Base-by-base conservation (phyloP, 2,329 filamentous ascomycete species). In the Stachybotrys elegans region DNA sequence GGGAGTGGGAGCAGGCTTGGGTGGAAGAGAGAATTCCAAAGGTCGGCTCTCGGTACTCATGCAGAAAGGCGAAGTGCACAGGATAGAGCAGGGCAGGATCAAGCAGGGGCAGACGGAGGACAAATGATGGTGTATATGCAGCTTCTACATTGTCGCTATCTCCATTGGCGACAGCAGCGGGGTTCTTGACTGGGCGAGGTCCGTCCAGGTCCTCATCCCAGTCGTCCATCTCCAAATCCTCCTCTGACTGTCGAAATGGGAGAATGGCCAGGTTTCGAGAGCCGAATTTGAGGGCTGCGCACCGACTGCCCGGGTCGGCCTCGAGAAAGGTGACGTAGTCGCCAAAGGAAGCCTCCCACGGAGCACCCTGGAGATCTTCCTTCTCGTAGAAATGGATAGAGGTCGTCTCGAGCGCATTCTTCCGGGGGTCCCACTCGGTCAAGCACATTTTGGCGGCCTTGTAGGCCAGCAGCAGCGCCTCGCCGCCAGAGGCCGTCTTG, bases 301-400 rank as follows among this genome's bases (percentile, higher is more conserved):
- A 98, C 69, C 92, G 80, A 68, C 88, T 95, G 54, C 85, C 86
- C 2, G 93, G 92, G 58, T 98, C 93, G 47, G 92, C 88, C 40
- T 85, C 86, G 57, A 98, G 72, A 56, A 87, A 86, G 63, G 86
- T 95, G 64, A 83, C 78, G 61, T 85, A 89, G 50, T 86, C 80
- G 60, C 80, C 81, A 57, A 94, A 70, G 44, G 85, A 79, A 42
- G 85, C 78, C 41, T 86, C 83, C 85, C 90, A 96, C 0, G 92
- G 91, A 50, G 81, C 86, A 43, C 85, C 83, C 52, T 86, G 81
- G 49, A 92, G 73, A 60, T 95, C 91, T 59, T 96, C 91, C 62
- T 93, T 88, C 65, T 98, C 93, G 68, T 97, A 98, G 73, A 91
- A 97, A 70, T 98, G 93, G 57, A 98, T 92, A 42, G 92, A 97